These are phyloP conservation scores for Terfezia claveryi DNA, from an alignment of 495 filamentous ascomycete genomes.

Conservation along the genomic window DNA sequence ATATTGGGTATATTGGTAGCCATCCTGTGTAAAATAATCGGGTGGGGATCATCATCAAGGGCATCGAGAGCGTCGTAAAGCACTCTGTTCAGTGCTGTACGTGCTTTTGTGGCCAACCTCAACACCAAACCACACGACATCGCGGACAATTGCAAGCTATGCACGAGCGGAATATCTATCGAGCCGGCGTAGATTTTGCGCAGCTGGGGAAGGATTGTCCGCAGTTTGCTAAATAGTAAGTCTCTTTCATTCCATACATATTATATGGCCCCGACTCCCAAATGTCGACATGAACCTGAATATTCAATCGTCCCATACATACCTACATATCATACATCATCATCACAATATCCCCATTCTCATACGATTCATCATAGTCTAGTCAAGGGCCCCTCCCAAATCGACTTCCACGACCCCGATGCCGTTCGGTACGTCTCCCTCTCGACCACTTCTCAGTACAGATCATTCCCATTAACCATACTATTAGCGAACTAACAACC, in stretches of 20 bases:
- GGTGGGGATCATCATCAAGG: too few relatives aligned
- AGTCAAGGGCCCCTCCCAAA: constrained; percentile 5
- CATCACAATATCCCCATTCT: background rate
- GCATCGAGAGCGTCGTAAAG: too few relatives aligned
- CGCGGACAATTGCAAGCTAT: constrained; percentile 2
- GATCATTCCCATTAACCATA: background rate
- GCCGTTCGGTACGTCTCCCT: constrained; percentile 34
- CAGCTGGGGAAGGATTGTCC: constrained; percentile 13
- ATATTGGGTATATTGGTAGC: too few relatives aligned
- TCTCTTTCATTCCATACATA: too few relatives aligned
- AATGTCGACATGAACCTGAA: too few relatives aligned
- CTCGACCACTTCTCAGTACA: background rate
- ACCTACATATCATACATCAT: background rate
- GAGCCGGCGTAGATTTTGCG: constrained; percentile 10
- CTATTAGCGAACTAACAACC: constrained; percentile 41
- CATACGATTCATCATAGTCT: constrained; percentile 1
- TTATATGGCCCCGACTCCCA: too few relatives aligned
- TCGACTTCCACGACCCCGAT: constrained; percentile 65
- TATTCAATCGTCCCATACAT: too few relatives aligned
- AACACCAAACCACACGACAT: background rate
- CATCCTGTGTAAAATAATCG: too few relatives aligned
- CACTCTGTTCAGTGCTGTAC: too few relatives aligned
- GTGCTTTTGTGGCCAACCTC: too few relatives aligned
- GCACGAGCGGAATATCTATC: constrained; percentile 15
- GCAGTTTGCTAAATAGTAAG: constrained; percentile 10